These are phyloP conservation scores for Neurospora cerealis DNA, from an alignment of 495 filamentous ascomycete genomes.

Conservation along the genomic window DNA sequence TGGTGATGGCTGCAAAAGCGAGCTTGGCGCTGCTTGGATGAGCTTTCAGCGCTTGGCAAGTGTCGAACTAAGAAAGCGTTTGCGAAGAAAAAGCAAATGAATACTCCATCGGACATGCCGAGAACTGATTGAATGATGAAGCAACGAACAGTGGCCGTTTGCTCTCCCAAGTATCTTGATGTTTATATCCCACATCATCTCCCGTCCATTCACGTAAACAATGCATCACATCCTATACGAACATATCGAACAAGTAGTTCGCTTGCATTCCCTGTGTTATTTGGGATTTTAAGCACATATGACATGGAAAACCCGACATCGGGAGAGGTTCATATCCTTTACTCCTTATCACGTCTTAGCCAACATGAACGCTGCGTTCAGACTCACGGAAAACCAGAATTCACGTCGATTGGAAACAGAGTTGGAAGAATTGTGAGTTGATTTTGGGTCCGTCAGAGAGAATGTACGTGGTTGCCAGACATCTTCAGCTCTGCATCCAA, in stretches of 20 bases:
- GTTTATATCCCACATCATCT: neutral
- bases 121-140: neutral
- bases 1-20: neutral
- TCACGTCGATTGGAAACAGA: no score
- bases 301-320: neutral
- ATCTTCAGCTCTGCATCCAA: no score
- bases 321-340: neutral
- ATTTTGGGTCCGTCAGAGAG: neutral
- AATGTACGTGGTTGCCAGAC: neutral
- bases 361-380: no score
- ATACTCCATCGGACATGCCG: no score
- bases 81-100: neutral
- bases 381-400: no score
- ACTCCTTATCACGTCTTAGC: neutral
- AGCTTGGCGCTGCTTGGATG: neutral
- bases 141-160: neutral
- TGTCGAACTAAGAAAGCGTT: neutral
- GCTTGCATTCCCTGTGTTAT: no score
- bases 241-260: no score
- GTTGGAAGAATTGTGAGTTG: neutral
- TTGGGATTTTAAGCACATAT: no score
- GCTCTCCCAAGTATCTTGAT: neutral
- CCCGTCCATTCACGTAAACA: no score
- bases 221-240: no score
- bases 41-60: neutral